Base-by-base conservation (phyloP, 2,329 filamentous ascomycete genomes). In the Elsinoe perseae region DNA sequence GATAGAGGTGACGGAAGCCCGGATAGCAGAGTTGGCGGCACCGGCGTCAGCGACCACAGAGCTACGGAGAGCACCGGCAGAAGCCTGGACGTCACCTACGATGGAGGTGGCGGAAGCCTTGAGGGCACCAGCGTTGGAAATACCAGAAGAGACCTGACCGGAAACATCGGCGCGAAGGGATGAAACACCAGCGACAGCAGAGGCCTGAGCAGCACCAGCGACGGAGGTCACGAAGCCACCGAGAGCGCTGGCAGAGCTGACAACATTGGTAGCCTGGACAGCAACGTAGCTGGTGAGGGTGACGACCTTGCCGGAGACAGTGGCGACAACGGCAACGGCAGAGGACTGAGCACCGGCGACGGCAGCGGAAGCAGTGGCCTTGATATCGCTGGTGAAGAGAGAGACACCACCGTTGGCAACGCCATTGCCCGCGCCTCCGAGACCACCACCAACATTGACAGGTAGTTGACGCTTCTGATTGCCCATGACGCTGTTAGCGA, bases 401-500 rank as follows among this genome's bases (percentile, higher is more conserved):
- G 48, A 52, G 20, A 38, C 20, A 36, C 48, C 48, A 36, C 30
- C 48, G 20, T 34, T 36, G 48, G 48, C 48, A 30, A 38, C 30
- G 1, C 48, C 48, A 14, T 38, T 52, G 16, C 44, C 44, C 12
- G 44, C 30, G 48, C 48, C 21, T 8, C 20, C 28, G 16, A 28
- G 14, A 38, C 48, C 48, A 38, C 18, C n/a, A 20, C 25, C 48
- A 20, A 38, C 18, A 23, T 20, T n/a, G 30, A 52, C 21, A 28
- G 48, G 48, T 16, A 52, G 48, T n/a, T 34, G 28, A 25, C 48
- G 48, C 48, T 52, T 52, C 48, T 52, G 48, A 30, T 52, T 52
- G 16, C 30, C 48, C n/a, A 52, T n/a, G 18, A 38, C 12, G 30
- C n/a, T 36, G 48, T 52, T 52, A 30, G 48, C 48, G 10, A 52